phyloP scores from a whole-genome alignment of 768 basidiomycete genomes.

The Mrakia gelida region DNA sequence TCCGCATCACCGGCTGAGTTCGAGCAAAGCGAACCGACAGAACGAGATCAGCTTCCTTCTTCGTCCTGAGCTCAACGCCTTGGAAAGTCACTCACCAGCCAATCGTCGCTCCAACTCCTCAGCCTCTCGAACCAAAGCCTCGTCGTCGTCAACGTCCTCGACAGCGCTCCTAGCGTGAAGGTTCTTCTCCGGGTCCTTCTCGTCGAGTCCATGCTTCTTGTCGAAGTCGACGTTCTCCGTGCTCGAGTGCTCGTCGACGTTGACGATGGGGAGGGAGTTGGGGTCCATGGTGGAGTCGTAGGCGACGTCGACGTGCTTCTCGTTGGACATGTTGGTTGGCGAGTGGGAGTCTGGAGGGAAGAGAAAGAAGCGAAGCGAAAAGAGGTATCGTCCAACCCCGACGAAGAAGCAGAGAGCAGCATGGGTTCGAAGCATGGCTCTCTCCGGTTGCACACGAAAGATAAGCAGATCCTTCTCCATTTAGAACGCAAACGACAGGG shows the following conservation, averaged over 20 bases:
- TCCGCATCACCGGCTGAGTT: background rate
- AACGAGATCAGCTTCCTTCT: conserved; percentile 40
- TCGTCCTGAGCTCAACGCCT: too few relatives aligned
- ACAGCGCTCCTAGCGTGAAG: background rate
- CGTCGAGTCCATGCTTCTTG: background rate
- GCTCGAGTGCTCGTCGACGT: background rate
- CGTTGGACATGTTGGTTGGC: background rate
- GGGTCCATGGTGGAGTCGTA: background rate
- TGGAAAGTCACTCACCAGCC: background rate
- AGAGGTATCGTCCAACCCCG: too few relatives aligned
- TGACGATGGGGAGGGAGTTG: background rate
- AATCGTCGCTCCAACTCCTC: conserved; percentile 11
- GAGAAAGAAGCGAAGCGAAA: too few relatives aligned
- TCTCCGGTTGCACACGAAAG: too few relatives aligned
- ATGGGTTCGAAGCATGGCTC: too few relatives aligned
- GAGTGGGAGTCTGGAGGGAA: background rate
- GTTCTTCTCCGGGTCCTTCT: background rate
- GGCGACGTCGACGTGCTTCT: background rate
- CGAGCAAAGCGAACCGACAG: background rate
- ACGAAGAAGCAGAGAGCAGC: too few relatives aligned
- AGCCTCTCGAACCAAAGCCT: background rate
- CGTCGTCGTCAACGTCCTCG: background rate
- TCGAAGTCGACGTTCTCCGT: too few relatives aligned
- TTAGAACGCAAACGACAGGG: too few relatives aligned
- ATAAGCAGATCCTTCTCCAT: too few relatives aligned